phyloP scores from a whole-genome alignment of 2,329 filamentous ascomycete genomes.

The Xylariaceae sp. region DNA sequence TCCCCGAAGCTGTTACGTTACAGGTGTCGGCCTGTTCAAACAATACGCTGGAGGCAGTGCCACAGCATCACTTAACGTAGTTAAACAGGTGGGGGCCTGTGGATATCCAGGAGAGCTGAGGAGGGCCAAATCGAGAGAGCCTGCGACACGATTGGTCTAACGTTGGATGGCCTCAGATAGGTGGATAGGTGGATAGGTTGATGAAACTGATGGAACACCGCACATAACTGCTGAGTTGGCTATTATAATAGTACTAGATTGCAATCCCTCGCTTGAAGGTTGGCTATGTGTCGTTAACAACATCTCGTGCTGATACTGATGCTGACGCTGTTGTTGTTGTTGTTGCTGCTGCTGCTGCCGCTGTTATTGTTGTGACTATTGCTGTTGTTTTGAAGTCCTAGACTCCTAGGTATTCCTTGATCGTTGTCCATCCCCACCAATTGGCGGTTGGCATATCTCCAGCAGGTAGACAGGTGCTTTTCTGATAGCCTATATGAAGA shows the following conservation, averaged over 20 bases:
- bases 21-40: slow-evolving; percentile 17
- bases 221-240: no score
- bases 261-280: no score
- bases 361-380: no score
- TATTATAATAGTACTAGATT: no score
- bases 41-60: slow-evolving; percentile 16
- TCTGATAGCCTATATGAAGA: background rate
- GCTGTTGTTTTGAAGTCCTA: no score
- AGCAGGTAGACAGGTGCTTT: background rate
- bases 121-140: background rate
- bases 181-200: background rate
- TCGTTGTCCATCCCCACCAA: no score
- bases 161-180: background rate
- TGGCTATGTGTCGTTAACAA: no score
- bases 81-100: slow-evolving; percentile 8
- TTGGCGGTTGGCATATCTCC: background rate
- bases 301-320: no score
- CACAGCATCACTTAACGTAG: slow-evolving; percentile 19
- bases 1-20: slow-evolving; percentile 24
- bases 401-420: no score
- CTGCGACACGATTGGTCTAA: slow-evolving; percentile 18
- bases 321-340: no score
- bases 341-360: no score
- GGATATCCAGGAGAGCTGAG: background rate
- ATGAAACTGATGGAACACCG: background rate